phyloP scores from a whole-genome alignment of 2,329 filamentous ascomycete genomes.

The Exophiala viscosa region DNA sequence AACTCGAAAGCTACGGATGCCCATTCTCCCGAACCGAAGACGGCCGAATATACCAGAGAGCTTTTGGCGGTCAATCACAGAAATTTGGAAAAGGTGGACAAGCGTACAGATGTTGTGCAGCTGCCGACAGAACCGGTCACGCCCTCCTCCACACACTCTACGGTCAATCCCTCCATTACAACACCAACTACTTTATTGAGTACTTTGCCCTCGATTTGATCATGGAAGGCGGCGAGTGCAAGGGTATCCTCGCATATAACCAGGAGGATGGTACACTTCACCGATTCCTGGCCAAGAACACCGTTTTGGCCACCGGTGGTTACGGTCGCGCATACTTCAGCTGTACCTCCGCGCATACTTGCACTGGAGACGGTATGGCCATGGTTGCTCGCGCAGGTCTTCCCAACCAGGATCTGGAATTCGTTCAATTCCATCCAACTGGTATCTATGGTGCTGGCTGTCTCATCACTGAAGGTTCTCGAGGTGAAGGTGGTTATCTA shows the following conservation, averaged over 20 bases:
- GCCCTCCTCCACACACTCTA: constrained; percentile 97
- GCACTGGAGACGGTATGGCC: constrained; percentile 98
- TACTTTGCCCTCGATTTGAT: constrained; percentile 96
- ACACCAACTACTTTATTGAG: constrained; percentile 99
- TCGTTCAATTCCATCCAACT: constrained; percentile 98
- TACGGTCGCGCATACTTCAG: constrained; percentile 98
- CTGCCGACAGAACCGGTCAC: constrained; percentile 93
- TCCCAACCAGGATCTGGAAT: constrained; percentile 98
- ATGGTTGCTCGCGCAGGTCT: constrained; percentile 98
- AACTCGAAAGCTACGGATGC: constrained; percentile 93
- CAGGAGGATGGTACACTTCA: constrained; percentile 98
- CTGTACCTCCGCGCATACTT: constrained; percentile 96
- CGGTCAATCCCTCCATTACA: constrained; percentile 92
- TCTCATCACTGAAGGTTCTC: constrained; percentile 94
- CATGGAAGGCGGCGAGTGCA: constrained; percentile 96
- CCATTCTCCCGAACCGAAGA: constrained; percentile 91
- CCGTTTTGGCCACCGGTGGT: constrained; percentile 91
- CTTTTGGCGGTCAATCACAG: constrained; percentile 95
- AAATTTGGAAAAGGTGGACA: constrained; percentile 95
- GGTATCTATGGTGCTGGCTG: constrained; percentile 98
- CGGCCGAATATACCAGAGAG: constrained; percentile 96
- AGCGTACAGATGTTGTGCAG: constrained; percentile 94
- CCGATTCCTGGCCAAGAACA: constrained; percentile 94
- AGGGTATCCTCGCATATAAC: constrained; percentile 95
- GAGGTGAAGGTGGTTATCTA: constrained; percentile 96